Percentiles rank a stretch among this genome's conserved stretches.
These are phyloP conservation scores for Podila clonocystis DNA, from an alignment of 192 early-diverging fungal species.

Conservation along the genomic window DNA sequence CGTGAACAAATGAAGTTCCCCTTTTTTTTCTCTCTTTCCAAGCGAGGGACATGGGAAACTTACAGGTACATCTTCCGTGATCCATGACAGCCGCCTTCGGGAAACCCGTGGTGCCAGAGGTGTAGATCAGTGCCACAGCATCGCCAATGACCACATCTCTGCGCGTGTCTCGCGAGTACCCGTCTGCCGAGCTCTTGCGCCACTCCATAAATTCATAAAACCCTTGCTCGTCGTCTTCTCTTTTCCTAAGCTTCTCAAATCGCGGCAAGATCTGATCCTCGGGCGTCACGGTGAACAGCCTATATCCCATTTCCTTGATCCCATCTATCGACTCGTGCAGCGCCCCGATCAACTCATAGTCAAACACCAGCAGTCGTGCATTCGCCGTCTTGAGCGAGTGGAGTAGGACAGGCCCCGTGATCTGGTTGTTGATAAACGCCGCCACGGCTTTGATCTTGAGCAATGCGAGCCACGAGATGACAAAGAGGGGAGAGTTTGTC, in stretches of 20 bases:
- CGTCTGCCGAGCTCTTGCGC: slow-evolving; percentile 20
- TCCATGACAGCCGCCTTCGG: slow-evolving; percentile 65
- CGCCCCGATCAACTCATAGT: slow-evolving; percentile 27
- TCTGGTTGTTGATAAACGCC: slow-evolving; percentile 71
- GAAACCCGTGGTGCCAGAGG: slow-evolving; percentile 66
- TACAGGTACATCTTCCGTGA: slow-evolving; percentile 53
- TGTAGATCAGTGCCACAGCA: slow-evolving; percentile 50
- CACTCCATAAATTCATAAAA: slow-evolving; percentile 42
- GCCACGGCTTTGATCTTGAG: slow-evolving; percentile 64
- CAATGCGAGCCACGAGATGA: slow-evolving; percentile 61
- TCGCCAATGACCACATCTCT: slow-evolving; percentile 10
- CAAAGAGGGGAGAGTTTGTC: slow-evolving; percentile 67
- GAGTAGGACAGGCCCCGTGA: slow-evolving; percentile 48
- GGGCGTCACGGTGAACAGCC: slow-evolving; percentile 31
- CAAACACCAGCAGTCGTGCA: slow-evolving; percentile 56
- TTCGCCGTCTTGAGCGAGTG: slow-evolving; percentile 54
- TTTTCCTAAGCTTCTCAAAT: slow-evolving; percentile 12
- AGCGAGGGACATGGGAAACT: neutral
- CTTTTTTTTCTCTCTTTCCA: too few relatives aligned
- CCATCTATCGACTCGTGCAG: slow-evolving; percentile 38
- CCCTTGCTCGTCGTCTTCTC: slow-evolving; percentile 31
- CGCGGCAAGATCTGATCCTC: slow-evolving; percentile 19
- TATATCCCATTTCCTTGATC: slow-evolving; percentile 19
- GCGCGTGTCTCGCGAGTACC: slow-evolving; percentile 9
- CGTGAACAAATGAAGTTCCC: neutral